Evolutionary conservation across 108 stramenopile species (phyloP).

Genomic region (Cyclotella sp.): DNA sequence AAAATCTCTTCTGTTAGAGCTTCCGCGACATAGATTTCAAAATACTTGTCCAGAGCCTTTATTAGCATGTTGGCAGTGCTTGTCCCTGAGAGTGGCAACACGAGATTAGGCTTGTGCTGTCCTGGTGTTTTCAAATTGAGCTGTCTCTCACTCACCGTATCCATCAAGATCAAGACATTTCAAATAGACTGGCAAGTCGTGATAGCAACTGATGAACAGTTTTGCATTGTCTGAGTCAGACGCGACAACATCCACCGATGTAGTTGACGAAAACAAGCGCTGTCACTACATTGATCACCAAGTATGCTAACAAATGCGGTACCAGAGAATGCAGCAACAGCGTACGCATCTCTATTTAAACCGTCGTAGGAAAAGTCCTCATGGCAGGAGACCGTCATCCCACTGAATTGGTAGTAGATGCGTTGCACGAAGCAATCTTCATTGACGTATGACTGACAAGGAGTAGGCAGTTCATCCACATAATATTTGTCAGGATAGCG

Average conservation of each 20-base stretch:
- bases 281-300: neutral
- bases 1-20: conserved; percentile 18
- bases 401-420: conserved; percentile 31
- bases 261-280: conserved; percentile 23
- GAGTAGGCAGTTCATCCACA: conserved; percentile 28
- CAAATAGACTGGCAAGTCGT: conserved; percentile 27
- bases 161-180: conserved; percentile 31
- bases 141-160: neutral
- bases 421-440: conserved; percentile 33
- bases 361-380: conserved; percentile 37
- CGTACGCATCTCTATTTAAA: conserved; percentile 27
- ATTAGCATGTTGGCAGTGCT: conserved; percentile 36
- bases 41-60: conserved; percentile 39
- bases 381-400: conserved; percentile 29
- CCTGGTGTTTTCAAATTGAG: neutral
- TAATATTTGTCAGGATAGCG: conserved; percentile 42
- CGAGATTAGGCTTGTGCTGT: neutral
- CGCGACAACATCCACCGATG: neutral
- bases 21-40: conserved; percentile 19
- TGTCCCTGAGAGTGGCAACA: neutral
- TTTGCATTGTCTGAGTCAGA: conserved; percentile 29
- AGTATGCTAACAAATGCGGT: conserved; percentile 7
- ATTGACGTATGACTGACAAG: conserved; percentile 33
- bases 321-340: conserved; percentile 20
- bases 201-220: conserved; percentile 30